Conservation (phyloP, 805 yeast genomes). For the Cyberlindnera saturnus region DNA sequence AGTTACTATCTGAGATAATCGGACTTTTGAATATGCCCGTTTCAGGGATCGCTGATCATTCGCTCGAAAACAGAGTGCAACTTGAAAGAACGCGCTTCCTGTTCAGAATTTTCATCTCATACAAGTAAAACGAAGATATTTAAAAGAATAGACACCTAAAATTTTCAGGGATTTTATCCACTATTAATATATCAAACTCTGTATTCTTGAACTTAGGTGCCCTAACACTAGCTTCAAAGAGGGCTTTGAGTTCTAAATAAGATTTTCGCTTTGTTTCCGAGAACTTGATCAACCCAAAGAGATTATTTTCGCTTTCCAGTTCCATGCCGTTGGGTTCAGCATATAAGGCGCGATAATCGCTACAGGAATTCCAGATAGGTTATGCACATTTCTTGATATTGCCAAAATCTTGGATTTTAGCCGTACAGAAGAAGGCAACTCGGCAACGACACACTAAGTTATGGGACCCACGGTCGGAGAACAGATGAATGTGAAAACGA, state of each 20-base stretch:
- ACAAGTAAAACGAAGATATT: background rate
- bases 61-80: background rate
- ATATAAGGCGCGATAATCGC: slow-evolving; percentile 38
- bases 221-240: slow-evolving; percentile 32
- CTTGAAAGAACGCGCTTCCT: background rate
- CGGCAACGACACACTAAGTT: slow-evolving; percentile 33
- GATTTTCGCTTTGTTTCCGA: slow-evolving; percentile 52
- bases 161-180: too few species aligned
- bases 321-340: slow-evolving; percentile 38
- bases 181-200: slow-evolving; percentile 16
- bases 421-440: slow-evolving; percentile 33
- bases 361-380: slow-evolving; percentile 28
- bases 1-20: background rate
- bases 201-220: slow-evolving; percentile 27
- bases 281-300: too few species aligned
- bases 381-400: too few species aligned
- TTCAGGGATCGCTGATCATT: too few species aligned
- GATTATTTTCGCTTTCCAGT: slow-evolving; percentile 38
- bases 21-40: too few species aligned
- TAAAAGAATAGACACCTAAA: too few species aligned
- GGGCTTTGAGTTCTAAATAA: slow-evolving; percentile 49
- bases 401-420: slow-evolving; percentile 37
- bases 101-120: background rate
- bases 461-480: slow-evolving; percentile 36
- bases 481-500: slow-evolving; percentile 28